phyloP scores from a whole-genome alignment of 1,139 yeast species.

The Hemisphaericaspora xylofermentans region DNA sequence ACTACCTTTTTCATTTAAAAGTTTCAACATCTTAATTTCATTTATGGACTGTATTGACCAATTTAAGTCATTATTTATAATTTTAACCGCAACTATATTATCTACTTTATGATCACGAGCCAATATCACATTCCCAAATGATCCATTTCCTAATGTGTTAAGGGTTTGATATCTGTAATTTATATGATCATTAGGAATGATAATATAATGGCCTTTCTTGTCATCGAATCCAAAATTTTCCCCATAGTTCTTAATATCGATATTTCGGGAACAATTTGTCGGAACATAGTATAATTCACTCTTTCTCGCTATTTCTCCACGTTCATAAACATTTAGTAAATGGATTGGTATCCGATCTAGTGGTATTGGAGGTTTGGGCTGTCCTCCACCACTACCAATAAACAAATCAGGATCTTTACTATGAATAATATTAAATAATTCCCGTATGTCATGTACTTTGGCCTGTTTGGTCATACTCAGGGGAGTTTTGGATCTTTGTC shows the following conservation, averaged over 20 bases:
- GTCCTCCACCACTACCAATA: constrained; percentile 10
- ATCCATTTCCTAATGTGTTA: constrained; percentile 68
- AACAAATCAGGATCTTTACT: constrained; percentile 25
- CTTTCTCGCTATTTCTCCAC: constrained; percentile 49
- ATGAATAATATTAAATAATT: constrained; percentile 22
- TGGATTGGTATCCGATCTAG: constrained; percentile 10
- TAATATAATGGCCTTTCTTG: constrained; percentile 58
- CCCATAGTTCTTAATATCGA: constrained; percentile 45
- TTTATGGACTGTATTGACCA: constrained; percentile 79
- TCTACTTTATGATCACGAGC: constrained; percentile 68
- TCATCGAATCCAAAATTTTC: constrained; percentile 77
- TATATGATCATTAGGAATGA: constrained; percentile 65
- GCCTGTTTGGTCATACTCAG: not conserved
- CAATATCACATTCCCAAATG: constrained; percentile 77
- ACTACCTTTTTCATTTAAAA: constrained; percentile 27
- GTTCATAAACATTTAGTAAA: constrained; percentile 46
- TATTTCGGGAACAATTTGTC: constrained; percentile 21
- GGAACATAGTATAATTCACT: constrained; percentile 42
- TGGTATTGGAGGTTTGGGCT: constrained; percentile 5
- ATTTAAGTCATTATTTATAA: constrained; percentile 70
- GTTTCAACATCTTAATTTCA: constrained; percentile 69
- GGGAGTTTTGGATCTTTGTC: not conserved
- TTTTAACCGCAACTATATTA: constrained; percentile 65
- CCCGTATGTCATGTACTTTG: constrained; percentile 19
- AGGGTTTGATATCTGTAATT: constrained; percentile 70